A percentile compares a stretch with the other conserved stretches of the same genome.
Conservation (phyloP, 2,329 filamentous ascomycete species). For the Fusarium decemcellulare region DNA sequence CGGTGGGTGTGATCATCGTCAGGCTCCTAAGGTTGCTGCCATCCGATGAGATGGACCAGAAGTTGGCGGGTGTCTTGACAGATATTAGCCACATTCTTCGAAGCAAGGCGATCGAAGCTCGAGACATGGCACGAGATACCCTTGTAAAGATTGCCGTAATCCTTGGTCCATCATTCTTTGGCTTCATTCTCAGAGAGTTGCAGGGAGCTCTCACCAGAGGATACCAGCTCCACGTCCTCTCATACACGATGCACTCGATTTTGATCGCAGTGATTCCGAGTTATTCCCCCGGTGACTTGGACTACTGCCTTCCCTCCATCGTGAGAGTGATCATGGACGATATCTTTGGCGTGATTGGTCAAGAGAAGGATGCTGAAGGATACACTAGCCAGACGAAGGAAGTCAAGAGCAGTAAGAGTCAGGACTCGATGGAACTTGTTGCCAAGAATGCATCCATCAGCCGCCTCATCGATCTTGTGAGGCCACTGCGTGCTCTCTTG, state of each 20-base stretch:
- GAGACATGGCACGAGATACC: conserved; percentile 92
- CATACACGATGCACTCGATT: conserved; percentile 94
- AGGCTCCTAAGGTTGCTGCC: conserved; percentile 89
- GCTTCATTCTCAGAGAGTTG: conserved; percentile 94
- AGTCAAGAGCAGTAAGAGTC: conserved; percentile 97
- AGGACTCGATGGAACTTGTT: conserved; percentile 95
- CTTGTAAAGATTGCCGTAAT: conserved; percentile 86
- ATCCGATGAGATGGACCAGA: conserved; percentile 77
- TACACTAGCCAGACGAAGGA: conserved; percentile 98
- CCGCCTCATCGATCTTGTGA: conserved; percentile 81
- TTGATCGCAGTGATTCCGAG: conserved; percentile 81
- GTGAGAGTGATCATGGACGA: conserved; percentile 95
- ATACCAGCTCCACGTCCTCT: conserved; percentile 95
- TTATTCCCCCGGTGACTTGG: conserved; percentile 85
- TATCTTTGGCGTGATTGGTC: conserved; percentile 91
- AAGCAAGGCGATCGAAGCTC: conserved; percentile 88
- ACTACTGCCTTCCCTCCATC: conserved; percentile 86
- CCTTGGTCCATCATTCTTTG: conserved; percentile 86
- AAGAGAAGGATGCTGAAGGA: conserved; percentile 97
- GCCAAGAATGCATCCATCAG: conserved; percentile 84
- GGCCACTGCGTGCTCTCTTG: conserved; percentile 83
- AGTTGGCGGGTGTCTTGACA: conserved; percentile 86
- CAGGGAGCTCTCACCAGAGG: conserved; percentile 86
- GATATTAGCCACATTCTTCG: conserved; percentile 95
- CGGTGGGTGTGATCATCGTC: conserved; percentile 88